phyloP scores from a whole-genome alignment of 208 protist species.

The Acanthamoeba royreba region DNA sequence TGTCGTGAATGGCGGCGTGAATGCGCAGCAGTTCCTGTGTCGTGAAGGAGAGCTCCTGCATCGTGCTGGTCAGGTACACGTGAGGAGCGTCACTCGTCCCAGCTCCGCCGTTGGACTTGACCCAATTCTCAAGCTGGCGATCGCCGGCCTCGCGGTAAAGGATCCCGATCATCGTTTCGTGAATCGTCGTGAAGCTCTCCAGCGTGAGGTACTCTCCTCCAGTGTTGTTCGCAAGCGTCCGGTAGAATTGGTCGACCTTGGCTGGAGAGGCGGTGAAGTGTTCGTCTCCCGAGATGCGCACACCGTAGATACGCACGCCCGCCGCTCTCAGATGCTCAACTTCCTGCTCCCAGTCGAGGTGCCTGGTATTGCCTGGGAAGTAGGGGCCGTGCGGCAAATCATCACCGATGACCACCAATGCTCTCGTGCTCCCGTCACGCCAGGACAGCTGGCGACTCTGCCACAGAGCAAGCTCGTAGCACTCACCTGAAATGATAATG shows the following conservation, averaged over 20 bases:
- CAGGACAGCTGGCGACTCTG: background rate
- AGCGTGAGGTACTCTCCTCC: background rate
- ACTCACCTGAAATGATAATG: background rate
- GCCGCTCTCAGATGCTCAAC: background rate
- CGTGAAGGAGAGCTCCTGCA: background rate
- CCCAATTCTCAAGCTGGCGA: background rate
- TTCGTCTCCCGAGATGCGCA: background rate
- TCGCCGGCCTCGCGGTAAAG: background rate
- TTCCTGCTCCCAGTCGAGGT: background rate
- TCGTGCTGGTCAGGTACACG: background rate
- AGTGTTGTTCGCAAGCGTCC: background rate
- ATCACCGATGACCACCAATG: background rate
- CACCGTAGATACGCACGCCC: background rate
- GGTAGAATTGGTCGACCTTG: background rate
- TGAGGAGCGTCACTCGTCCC: background rate
- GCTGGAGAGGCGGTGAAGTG: background rate
- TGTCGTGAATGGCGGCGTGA: background rate
- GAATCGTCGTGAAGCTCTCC: background rate
- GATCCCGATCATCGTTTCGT: background rate
- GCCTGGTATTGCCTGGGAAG: background rate
- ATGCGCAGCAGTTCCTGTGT: background rate
- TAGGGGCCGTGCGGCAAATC: background rate
- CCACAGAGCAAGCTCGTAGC: background rate
- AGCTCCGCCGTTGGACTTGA: background rate
- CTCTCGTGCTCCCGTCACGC: background rate